phyloP scores from a whole-genome alignment of 1,139 yeast species.

The Arxiozyma slooffiae region DNA sequence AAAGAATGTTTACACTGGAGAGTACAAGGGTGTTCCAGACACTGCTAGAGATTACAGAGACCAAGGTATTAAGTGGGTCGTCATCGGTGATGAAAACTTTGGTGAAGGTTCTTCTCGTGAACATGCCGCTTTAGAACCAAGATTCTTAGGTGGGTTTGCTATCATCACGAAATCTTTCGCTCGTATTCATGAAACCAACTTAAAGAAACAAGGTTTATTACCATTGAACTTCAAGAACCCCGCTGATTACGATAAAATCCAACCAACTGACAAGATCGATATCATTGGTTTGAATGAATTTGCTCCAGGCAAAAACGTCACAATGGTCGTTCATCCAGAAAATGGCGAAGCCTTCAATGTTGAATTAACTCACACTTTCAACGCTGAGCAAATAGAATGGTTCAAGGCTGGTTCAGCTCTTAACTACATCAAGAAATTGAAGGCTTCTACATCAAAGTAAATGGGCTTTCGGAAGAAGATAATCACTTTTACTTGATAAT shows the following conservation, averaged over 20 bases:
- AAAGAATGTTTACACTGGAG: constrained; percentile 87
- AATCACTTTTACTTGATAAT: no score
- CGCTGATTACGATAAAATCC: constrained; percentile 89
- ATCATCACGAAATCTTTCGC: constrained; percentile 96
- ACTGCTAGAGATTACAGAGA: constrained; percentile 94
- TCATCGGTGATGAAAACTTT: constrained; percentile 96
- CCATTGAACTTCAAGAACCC: constrained; percentile 88
- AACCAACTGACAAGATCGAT: constrained; percentile 84
- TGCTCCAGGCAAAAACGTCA: constrained; percentile 88
- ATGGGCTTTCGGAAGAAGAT: not conserved
- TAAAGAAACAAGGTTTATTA: constrained; percentile 94
- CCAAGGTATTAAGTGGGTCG: constrained; percentile 89
- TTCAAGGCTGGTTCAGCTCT: constrained; percentile 98
- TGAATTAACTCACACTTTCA: constrained; percentile 85
- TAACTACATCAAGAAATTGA: constrained; percentile 75
- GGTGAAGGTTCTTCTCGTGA: constrained; percentile 99
- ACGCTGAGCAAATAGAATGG: constrained; percentile 95
- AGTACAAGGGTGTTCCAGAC: constrained; percentile 90
- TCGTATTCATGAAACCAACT: constrained; percentile 89
- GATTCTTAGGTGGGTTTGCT: constrained; percentile 97
- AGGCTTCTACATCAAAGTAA: constrained; percentile 3
- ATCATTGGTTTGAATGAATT: constrained; percentile 73
- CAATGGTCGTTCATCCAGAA: constrained; percentile 75
- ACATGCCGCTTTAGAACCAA: constrained; percentile 99
- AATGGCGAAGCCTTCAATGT: constrained; percentile 65